These are phyloP conservation scores for Buddleja alternifolia DNA, from an alignment of 257 asterid genomes.

Conservation along the genomic window DNA sequence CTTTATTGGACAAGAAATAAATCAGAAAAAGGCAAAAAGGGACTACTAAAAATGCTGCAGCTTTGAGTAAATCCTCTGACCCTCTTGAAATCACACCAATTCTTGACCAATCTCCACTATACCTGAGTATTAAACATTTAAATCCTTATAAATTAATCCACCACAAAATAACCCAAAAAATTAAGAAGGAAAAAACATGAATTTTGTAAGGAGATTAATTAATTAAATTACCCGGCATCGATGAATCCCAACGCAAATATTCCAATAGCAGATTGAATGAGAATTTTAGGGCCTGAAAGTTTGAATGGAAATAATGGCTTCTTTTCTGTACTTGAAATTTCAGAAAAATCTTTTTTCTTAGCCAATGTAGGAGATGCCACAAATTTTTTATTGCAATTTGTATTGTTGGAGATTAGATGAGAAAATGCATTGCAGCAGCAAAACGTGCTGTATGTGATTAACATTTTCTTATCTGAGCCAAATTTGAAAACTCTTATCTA, in stretches of 20 bases:
- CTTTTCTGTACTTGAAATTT: conserved; percentile 35
- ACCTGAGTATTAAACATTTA: conserved; percentile 44
- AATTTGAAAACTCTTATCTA: conserved; percentile 22
- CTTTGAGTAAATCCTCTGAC: conserved; percentile 63
- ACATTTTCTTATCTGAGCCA: conserved; percentile 36
- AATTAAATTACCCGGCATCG: conserved; percentile 79
- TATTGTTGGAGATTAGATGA: conserved; percentile 26
- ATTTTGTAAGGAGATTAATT: neutral
- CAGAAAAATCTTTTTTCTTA: conserved; percentile 45
- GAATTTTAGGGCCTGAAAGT: conserved; percentile 36
- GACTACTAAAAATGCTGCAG: conserved; percentile 68
- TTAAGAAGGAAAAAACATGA: too few relatives aligned
- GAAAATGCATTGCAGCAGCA: conserved; percentile 20
- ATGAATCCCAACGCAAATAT: conserved; percentile 72
- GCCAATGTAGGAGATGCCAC: conserved; percentile 31
- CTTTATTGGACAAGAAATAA: conserved; percentile 34
- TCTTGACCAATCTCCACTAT: conserved; percentile 96
- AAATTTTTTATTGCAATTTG: conserved; percentile 25
- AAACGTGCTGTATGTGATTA: conserved; percentile 20
- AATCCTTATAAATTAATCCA: neutral
- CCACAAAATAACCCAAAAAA: neutral
- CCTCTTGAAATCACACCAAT: conserved; percentile 73
- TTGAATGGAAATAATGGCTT: conserved; percentile 41
- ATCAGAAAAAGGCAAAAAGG: conserved; percentile 64
- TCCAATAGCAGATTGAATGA: conserved; percentile 61